Evolutionary conservation across 2,329 filamentous ascomycete genomes (phyloP).

Genomic region (Escovopsis weberi): DNA sequence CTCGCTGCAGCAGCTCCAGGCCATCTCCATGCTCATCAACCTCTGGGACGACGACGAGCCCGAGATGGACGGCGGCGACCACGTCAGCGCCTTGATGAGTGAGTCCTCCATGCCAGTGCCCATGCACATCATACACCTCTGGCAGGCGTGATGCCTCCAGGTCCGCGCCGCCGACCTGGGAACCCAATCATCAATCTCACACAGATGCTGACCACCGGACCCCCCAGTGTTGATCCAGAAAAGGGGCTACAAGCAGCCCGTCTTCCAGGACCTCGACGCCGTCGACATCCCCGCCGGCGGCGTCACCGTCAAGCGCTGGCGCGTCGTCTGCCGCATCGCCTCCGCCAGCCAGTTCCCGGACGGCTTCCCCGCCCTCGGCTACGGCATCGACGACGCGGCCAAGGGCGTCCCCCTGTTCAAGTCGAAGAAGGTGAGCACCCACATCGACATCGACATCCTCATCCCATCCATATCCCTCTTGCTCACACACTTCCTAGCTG

Average conservation of each 20-base stretch:
- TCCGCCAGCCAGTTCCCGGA: not conserved
- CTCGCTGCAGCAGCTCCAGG: conserved; percentile 22
- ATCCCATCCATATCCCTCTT: not conserved
- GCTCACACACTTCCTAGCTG: conserved; percentile 14
- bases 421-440: conserved; percentile 29
- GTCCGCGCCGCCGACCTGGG: too few relatives aligned
- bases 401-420: conserved; percentile 22
- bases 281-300: conserved; percentile 11
- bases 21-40: conserved; percentile 25
- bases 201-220: not conserved
- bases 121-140: not conserved
- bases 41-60: conserved; percentile 14
- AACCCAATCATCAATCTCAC: not conserved
- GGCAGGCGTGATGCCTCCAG: too few relatives aligned
- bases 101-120: not conserved
- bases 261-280: conserved; percentile 7
- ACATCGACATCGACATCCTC: too few relatives aligned
- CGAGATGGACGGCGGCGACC: conserved; percentile 12
- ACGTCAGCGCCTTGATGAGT: conserved; percentile 17
- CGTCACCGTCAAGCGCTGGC: conserved; percentile 11
- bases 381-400: conserved; percentile 17
- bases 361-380: conserved; percentile 10
- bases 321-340: conserved; percentile 12
- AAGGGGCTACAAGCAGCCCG: conserved; percentile 2
- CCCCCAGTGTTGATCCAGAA: conserved; percentile 9